Base-by-base conservation (phyloP, 306 rosid genomes). In the Trifolium dubium region DNA sequence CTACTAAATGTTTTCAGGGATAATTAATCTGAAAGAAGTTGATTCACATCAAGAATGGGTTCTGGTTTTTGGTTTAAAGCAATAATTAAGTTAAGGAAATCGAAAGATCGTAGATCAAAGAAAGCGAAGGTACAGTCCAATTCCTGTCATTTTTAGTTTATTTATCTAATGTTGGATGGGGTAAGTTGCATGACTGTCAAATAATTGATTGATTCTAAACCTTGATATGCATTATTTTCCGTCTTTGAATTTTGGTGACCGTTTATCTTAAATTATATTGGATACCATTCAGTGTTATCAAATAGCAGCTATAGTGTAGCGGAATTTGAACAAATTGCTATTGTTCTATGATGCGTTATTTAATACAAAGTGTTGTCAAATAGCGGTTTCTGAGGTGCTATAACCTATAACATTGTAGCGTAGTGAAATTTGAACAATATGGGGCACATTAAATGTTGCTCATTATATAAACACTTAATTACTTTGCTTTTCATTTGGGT, bases 31-130 rank as follows among this genome's bases (percentile, higher is more conserved):
- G 77, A 68, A 70, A 17, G 69, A 54, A 81, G 83, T 49, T 72
- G 63, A 67, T 62, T 62, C 39, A 66, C 47, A 30, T 70, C 69
- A 50, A 77, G 63, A 62, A 95, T 95, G 99, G 97, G 96, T 71
- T 90, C 99, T 67, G 99, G 99, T 76, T 60, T 78, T 74, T 95
- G 97, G 99, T 88, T 95, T 80, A 95, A 85, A 90, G 76, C 87
- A 9, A 85, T 92, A 53, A 82, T 86, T 67, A 83, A 84, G 51
- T 82, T 76, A 65, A 88, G 88, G 85, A 95, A 85, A 80, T 78
- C 87, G 14, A 92, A 86, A 78, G 18, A 39, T 15, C 64, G 91
- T 72, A 84, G 84, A 63, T 85, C 95, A 46, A 95, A 92, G 87
- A 87, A 80, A 86, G 54, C 55, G 49, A 92, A 88, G 97, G 98